phyloP scores from a whole-genome alignment of 164 flowering plant species.

The Vitis amurensis region DNA sequence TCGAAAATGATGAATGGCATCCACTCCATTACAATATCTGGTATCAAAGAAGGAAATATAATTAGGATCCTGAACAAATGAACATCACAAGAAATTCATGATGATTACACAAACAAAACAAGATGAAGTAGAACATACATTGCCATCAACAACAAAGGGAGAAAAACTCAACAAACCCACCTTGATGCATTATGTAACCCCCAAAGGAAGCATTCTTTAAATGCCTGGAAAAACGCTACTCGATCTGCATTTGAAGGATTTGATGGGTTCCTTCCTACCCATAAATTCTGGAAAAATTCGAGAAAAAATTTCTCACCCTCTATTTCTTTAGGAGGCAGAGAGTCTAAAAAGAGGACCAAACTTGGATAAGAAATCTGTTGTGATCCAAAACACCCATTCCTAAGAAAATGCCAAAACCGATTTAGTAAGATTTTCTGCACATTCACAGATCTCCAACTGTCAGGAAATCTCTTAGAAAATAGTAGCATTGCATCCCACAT shows the following conservation, averaged over 20 bases:
- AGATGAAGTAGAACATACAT: background rate
- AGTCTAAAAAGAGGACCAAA: conserved; percentile 62
- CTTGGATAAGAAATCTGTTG: conserved; percentile 82
- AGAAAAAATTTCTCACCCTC: conserved; percentile 60
- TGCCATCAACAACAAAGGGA: background rate
- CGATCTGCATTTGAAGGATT: conserved; percentile 46
- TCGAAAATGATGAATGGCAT: conserved; percentile 41
- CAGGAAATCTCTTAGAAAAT: conserved; percentile 69
- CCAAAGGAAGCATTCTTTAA: conserved; percentile 85
- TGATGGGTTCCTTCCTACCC: conserved; percentile 73
- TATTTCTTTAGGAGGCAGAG: conserved; percentile 53
- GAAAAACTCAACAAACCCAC: conserved; percentile 26
- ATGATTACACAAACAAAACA: conserved; percentile 4
- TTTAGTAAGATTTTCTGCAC: conserved; percentile 60
- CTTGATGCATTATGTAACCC: conserved; percentile 67
- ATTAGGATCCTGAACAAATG: background rate
- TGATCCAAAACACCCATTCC: conserved; percentile 95
- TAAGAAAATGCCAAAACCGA: conserved; percentile 76
- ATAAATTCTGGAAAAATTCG: conserved; percentile 67
- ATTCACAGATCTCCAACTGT: conserved; percentile 61
- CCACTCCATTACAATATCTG: conserved; percentile 58
- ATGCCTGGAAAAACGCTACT: conserved; percentile 57
- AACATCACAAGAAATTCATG: background rate
- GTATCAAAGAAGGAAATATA: conserved; percentile 12
- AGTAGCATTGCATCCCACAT: conserved; percentile 87